phyloP scores from a whole-genome alignment of 257 asterid genomes.

The Misopates orontium region DNA sequence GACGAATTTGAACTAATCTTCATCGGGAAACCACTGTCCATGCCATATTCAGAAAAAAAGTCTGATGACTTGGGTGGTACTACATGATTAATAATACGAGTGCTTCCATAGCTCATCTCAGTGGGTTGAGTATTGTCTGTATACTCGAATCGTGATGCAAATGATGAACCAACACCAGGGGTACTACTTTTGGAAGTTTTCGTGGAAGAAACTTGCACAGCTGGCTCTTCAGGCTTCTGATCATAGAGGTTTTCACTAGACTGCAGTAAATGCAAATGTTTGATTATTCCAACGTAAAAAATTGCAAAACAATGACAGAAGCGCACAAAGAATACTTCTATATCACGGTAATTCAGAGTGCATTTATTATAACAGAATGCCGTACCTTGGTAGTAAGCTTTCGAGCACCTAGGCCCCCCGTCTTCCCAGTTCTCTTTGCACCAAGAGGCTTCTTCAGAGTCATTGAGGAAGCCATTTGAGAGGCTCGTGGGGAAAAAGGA shows the following conservation, averaged over 20 bases:
- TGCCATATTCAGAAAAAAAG: conserved; percentile 89
- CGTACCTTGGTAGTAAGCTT: conserved; percentile 81
- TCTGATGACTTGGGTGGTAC: conserved; percentile 78
- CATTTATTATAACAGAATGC: conserved; percentile 4
- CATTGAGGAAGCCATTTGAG: conserved; percentile 48
- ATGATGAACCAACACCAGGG: conserved; percentile 50
- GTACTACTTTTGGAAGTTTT: conserved; percentile 47
- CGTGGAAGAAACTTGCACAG: conserved; percentile 58
- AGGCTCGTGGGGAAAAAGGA: conserved; percentile 69
- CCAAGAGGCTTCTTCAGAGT: conserved; percentile 72
- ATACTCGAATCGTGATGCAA: conserved; percentile 81
- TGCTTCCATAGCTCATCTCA: conserved; percentile 66
- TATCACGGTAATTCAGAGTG: neutral
- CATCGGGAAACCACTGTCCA: conserved; percentile 83
- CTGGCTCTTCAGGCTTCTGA: conserved; percentile 87
- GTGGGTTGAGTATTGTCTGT: conserved; percentile 65
- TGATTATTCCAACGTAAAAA: conserved; percentile 21
- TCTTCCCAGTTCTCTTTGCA: conserved; percentile 77
- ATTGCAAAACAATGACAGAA: neutral
- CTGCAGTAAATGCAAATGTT: conserved; percentile 46
- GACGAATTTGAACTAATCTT: conserved; percentile 63
- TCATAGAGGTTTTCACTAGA: conserved; percentile 89
- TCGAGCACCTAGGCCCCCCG: conserved; percentile 93
- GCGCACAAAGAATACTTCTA: too few relatives aligned
- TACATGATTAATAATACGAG: conserved; percentile 63